phyloP scores from a whole-genome alignment of 768 basidiomycete species.

The Lactifluus pinguis region DNA sequence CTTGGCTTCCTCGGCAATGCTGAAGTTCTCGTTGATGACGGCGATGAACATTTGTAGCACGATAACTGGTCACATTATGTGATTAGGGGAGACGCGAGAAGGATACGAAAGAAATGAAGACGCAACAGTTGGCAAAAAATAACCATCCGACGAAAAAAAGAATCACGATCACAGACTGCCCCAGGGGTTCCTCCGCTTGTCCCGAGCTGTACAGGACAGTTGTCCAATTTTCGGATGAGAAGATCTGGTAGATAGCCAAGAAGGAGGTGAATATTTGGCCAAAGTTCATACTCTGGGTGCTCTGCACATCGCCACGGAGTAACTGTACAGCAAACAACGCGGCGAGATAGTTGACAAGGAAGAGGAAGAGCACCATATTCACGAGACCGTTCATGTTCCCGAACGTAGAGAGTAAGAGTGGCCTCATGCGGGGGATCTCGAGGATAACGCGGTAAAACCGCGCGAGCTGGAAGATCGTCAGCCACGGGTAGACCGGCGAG shows the following conservation, averaged over 20 bases:
- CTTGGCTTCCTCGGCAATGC: constrained; percentile 87
- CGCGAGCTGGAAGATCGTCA: constrained; percentile 77
- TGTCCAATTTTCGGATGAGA: constrained; percentile 96
- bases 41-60: constrained; percentile 95
- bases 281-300: constrained; percentile 55
- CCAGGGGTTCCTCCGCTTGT: constrained; percentile 47
- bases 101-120: constrained; percentile 9
- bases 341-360: constrained; percentile 79
- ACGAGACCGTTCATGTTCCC: constrained; percentile 85
- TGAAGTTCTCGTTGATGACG: constrained; percentile 93
- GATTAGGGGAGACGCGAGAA: background rate
- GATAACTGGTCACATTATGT: constrained; percentile 48
- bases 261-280: constrained; percentile 79
- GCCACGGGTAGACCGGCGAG: constrained; percentile 71
- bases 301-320: constrained; percentile 69
- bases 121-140: constrained; percentile 84
- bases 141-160: constrained; percentile 78
- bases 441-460: constrained; percentile 91
- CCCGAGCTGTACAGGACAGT: constrained; percentile 56
- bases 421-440: constrained; percentile 84
- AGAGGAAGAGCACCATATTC: constrained; percentile 88
- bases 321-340: constrained; percentile 80
- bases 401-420: constrained; percentile 76
- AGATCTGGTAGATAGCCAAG: constrained; percentile 78
- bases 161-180: constrained; percentile 62